Base-by-base conservation (phyloP, 164 flowering plant species). In the Malania oleifera region DNA sequence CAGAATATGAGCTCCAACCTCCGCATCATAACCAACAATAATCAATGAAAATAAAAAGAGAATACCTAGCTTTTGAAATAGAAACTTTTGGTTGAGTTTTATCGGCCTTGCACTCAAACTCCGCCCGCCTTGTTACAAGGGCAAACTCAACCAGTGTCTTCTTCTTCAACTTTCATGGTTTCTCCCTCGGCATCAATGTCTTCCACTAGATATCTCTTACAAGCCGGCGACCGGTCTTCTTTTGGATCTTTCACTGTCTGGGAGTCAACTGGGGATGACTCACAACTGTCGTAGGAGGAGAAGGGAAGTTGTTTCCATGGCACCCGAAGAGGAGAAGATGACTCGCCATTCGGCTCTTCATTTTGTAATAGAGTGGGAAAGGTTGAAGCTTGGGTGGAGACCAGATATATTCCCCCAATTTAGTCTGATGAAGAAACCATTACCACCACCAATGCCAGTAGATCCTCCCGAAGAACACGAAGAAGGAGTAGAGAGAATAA, bases 261-360 rank as follows among this genome's bases (percentile, higher is more conserved):
- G 7, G 39, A 24, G 28, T 46, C 23, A 17, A 12, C 35, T 49
- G 60, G 9, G 7, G 49, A 26, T 15, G 1, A 5, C 13, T 19
- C 24, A 2, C 13, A 14, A 11, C 1, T 14, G 47, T 19, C 58
- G 52, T 37, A 52, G 61, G 35, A 52, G 24, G 43, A 12, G 19
- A 22, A 3, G 19, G 19, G 78, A 63, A 40, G 77, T 78, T 14
- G 82, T 84, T 15, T 57, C 83, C 54, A 86, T 89, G 93, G 91
- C 93, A 45, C 93, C 96, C 13, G 87, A 89, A 1, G 93, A 86
- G 52, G 87, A 89, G 73, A 84, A 68, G 67, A 44, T 79, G 65
- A 85, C 89, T 60, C 96, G 91, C 54, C 89, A 91, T 29, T 73
- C 73, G 27, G 91, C 93, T 70, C 88, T 85, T 41, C 89, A 89